These are phyloP conservation scores for Aurantiochytrium sp. DNA, from an alignment of 108 stramenopile genomes.

Conservation along the genomic window DNA sequence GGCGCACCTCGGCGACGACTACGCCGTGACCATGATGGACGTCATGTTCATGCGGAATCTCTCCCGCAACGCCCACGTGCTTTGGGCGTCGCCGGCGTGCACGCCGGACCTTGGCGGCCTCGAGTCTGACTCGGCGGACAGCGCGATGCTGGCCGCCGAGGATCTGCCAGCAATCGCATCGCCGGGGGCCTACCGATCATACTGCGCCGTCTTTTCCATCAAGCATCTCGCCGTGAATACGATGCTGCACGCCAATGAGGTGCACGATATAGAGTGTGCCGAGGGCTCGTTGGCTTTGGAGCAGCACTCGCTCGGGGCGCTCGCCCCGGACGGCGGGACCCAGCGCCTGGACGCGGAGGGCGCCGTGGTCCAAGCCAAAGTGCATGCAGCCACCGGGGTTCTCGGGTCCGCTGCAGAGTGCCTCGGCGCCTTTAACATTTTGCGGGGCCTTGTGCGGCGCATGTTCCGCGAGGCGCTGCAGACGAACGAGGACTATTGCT, in stretches of 20 bases:
- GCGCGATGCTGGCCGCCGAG: neutral
- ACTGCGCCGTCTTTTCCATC: slow-evolving; percentile 89
- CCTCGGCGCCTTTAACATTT: slow-evolving; percentile 63
- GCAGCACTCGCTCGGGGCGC: neutral
- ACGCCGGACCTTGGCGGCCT: slow-evolving; percentile 80
- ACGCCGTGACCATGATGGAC: slow-evolving; percentile 71
- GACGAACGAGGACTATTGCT: slow-evolving; percentile 66
- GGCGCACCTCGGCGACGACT: slow-evolving; percentile 79
- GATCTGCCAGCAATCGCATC: slow-evolving; percentile 28
- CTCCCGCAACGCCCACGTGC: slow-evolving; percentile 70
- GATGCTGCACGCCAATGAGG: slow-evolving; percentile 57
- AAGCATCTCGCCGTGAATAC: slow-evolving; percentile 85
- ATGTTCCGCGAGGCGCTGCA: slow-evolving; percentile 80
- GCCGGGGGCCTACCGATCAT: slow-evolving; percentile 77
- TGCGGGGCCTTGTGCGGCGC: slow-evolving; percentile 70
- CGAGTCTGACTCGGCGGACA: slow-evolving; percentile 37
- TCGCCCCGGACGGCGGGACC: slow-evolving; percentile 32
- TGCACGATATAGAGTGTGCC: neutral
- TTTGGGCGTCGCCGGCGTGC: slow-evolving; percentile 80
- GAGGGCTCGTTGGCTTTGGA: neutral
- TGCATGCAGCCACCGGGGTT: slow-evolving; percentile 1
- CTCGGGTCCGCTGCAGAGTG: slow-evolving; percentile 42
- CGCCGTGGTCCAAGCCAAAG: neutral
- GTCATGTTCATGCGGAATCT: slow-evolving; percentile 70
- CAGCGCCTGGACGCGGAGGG: slow-evolving; percentile 41